Evolutionary conservation across 345 rosid genomes (phyloP).

Genomic region (Syzygium oleosum): DNA sequence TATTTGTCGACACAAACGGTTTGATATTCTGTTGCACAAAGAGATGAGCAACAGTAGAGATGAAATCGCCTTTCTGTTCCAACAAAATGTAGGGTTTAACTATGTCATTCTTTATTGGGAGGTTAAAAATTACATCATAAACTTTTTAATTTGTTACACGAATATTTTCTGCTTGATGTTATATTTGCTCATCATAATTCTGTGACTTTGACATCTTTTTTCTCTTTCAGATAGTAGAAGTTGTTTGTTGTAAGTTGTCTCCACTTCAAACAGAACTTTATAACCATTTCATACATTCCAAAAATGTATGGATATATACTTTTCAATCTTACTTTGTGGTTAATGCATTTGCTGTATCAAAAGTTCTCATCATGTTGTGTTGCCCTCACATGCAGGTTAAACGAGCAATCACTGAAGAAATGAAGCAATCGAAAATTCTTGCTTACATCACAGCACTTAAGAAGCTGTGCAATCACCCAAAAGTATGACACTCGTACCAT

Average conservation of each 20-base stretch:
- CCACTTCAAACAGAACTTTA: conserved; percentile 82
- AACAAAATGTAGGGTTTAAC: not conserved
- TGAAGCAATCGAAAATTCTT: conserved; percentile 83
- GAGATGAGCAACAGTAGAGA: not conserved
- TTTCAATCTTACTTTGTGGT: not conserved
- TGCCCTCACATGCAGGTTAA: conserved; percentile 52
- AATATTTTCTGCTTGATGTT: not conserved
- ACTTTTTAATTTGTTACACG: not conserved
- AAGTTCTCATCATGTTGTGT: not conserved
- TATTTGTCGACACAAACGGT: not conserved
- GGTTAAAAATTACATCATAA: not conserved
- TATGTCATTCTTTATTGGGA: not conserved
- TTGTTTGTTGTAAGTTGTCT: conserved; percentile 97
- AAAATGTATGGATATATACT: conserved; percentile 57
- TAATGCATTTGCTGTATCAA: not conserved
- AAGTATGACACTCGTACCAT: conserved; percentile 31
- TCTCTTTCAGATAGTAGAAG: conserved; percentile 82
- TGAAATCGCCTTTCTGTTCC: not conserved
- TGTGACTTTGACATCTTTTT: conserved; percentile 1
- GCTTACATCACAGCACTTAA: conserved; percentile 98
- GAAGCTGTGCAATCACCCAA: conserved; percentile 99
- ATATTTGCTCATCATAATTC: not conserved
- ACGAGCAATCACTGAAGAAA: conserved; percentile 65
- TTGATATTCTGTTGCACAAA: not conserved
- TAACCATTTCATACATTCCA: conserved; percentile 89